phyloP scores from a whole-genome alignment of 176 grass and related monocot genomes.

The Musa schizocarpa region DNA sequence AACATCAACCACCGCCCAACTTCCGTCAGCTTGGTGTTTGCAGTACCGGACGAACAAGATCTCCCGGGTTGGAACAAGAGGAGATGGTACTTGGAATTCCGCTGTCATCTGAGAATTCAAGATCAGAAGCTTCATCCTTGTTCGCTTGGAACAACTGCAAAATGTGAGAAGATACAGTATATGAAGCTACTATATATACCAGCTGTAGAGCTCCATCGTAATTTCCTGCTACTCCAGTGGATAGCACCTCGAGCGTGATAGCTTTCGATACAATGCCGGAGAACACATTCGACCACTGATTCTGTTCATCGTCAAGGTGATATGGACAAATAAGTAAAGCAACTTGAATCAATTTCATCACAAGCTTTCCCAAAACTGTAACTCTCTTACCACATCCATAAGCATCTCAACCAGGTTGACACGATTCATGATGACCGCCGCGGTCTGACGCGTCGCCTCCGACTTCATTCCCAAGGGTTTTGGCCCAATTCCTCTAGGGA shows the following conservation, averaged over 20 bases:
- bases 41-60: slow-evolving; percentile 18
- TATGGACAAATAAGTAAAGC: neutral
- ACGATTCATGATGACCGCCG: slow-evolving; percentile 3
- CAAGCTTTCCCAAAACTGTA: neutral
- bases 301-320: neutral
- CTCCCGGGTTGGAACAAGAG: slow-evolving; percentile 16
- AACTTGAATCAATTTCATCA: neutral
- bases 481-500: slow-evolving; percentile 6
- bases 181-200: neutral
- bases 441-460: neutral
- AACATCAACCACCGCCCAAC: slow-evolving; percentile 20
- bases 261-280: slow-evolving; percentile 17
- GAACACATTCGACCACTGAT: slow-evolving; percentile 20
- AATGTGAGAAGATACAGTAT: neutral
- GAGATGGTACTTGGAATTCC: slow-evolving; percentile 17
- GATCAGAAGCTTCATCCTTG: no score
- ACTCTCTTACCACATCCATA: slow-evolving; percentile 11
- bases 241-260: slow-evolving; percentile 16
- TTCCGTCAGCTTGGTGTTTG: slow-evolving; percentile 13
- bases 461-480: slow-evolving; percentile 5
- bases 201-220: slow-evolving; percentile 16
- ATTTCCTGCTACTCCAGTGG: slow-evolving; percentile 20
- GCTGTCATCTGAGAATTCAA: slow-evolving; percentile 6
- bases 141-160: neutral
- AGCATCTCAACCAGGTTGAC: slow-evolving; percentile 10